phyloP scores from a whole-genome alignment of 352 stramenopile species.

The Pythium biforme region DNA sequence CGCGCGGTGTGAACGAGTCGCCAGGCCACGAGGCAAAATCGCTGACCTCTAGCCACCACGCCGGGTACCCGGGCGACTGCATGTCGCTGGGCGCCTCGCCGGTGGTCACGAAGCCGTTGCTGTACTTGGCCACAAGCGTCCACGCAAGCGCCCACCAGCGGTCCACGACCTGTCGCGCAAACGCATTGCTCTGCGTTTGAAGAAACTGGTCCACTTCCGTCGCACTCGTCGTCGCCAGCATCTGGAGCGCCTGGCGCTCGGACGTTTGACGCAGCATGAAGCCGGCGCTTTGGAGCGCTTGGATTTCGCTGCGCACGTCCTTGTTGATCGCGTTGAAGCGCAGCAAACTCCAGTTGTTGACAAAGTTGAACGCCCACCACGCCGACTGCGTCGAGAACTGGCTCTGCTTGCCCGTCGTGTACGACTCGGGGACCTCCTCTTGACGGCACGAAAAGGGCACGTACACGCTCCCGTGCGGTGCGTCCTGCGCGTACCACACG shows the following conservation, averaged over 20 bases:
- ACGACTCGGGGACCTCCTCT: conserved; percentile 44
- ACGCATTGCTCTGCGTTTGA: conserved; percentile 49
- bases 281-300: conserved; percentile 37
- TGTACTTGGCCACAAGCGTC: conserved; percentile 70
- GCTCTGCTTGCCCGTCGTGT: conserved; percentile 62
- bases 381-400: conserved; percentile 64
- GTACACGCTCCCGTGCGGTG: conserved; percentile 71
- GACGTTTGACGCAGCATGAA: conserved; percentile 26
- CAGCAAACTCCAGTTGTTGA: conserved; percentile 84
- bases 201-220: conserved; percentile 26
- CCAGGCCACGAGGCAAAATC: conserved; percentile 45
- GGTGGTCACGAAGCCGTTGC: conserved; percentile 67
- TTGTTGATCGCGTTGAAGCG: conserved; percentile 70
- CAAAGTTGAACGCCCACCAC: conserved; percentile 87
- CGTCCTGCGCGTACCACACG: conserved; percentile 64
- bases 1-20: conserved; percentile 55
- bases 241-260: conserved; percentile 19
- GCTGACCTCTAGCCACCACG: conserved; percentile 13
- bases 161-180: conserved; percentile 50
- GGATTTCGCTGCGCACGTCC: conserved; percentile 45
- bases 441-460: conserved; percentile 70
- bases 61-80: conserved; percentile 54
- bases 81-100: conserved; percentile 49
- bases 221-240: neutral
- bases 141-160: conserved; percentile 68